Evolutionary conservation across 371 early-diverging fungal species (phyloP), one percentile per base, ranked within the genome.

Genomic region (Mortierella sp.): DNA sequence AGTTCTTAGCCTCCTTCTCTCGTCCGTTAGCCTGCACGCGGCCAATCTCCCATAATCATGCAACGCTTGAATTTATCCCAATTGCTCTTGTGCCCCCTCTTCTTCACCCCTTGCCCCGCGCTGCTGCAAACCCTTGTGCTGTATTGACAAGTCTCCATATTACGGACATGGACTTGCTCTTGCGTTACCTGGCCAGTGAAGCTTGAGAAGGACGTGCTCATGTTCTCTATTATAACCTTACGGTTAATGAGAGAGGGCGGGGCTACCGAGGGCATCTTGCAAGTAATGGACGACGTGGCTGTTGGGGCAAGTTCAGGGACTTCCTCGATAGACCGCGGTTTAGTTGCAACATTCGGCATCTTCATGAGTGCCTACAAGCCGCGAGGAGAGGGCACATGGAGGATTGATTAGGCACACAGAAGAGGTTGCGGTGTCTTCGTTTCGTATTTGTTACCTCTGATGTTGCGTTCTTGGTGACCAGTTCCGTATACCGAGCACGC

Each of bases 331-430:
- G 73, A 58, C 30, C 68, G 41, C 28, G 75, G 63, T 56, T 73
- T 73, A 21, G 75, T 73, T 11, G 59, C 55, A 11, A 63, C 63
- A 27, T 73, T 63, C 17, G 75, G 75, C 75, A 73, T 73, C 48
- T 73, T 73, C 42, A 73, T 31, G 19, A 63, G 42, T 6, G 75
- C 56, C 75, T 73, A 53, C 30, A 31, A 9, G 24, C 8, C 42
- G 55, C 24, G 55, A 17, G n/a, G n/a, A 49, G 41, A 41, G 37
- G 41, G 47, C n/a, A 31, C 7, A 41, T 43, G 42, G 23, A 7
- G 47, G 21, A 46, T 9, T 26, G n/a, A 14, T 48, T 21, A 55
- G 21, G 55, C 37, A 57, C 32, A 37, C 24, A 47, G 32, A 57
- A 14, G 44, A 23, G 19, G 55, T n/a, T n/a, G n/a, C 43, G 39